Conservation (phyloP, 2,329 filamentous ascomycete species). For the Verticillium zaregamsianum region DNA sequence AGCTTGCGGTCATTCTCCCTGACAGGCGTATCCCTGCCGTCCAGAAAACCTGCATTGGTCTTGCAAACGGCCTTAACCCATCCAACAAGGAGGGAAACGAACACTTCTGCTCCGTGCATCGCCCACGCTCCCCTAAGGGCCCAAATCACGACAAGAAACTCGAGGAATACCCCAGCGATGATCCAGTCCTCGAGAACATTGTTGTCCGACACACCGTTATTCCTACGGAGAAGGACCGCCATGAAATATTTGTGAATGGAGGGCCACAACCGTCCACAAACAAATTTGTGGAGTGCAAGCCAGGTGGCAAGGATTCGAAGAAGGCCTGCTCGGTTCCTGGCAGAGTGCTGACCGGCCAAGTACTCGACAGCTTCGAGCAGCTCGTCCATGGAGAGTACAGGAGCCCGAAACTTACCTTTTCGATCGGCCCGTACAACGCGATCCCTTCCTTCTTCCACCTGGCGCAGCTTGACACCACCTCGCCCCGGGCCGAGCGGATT, state of each 20-base stretch:
- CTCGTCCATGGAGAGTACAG: neutral
- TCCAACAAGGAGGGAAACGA: neutral
- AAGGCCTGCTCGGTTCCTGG: neutral
- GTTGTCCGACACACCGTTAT: neutral
- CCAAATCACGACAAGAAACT: neutral
- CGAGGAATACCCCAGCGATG: neutral
- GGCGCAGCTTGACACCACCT: neutral
- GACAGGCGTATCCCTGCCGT: neutral
- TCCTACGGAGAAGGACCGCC: neutral
- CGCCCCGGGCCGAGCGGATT: neutral
- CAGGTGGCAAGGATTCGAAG: neutral
- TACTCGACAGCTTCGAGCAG: neutral
- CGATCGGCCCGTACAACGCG: neutral
- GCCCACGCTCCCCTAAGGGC: neutral
- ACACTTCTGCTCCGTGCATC: neutral
- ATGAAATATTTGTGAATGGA: neutral
- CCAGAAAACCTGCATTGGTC: neutral
- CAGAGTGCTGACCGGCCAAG: neutral
- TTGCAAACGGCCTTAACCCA: neutral
- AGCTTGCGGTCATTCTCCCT: neutral
- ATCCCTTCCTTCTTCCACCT: neutral
- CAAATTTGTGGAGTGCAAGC: neutral
- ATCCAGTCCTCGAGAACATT: neutral
- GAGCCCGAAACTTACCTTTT: neutral
- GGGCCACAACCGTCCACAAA: neutral